These are phyloP conservation scores for Russula brevipes DNA, from an alignment of 768 basidiomycete genomes.

Conservation along the genomic window DNA sequence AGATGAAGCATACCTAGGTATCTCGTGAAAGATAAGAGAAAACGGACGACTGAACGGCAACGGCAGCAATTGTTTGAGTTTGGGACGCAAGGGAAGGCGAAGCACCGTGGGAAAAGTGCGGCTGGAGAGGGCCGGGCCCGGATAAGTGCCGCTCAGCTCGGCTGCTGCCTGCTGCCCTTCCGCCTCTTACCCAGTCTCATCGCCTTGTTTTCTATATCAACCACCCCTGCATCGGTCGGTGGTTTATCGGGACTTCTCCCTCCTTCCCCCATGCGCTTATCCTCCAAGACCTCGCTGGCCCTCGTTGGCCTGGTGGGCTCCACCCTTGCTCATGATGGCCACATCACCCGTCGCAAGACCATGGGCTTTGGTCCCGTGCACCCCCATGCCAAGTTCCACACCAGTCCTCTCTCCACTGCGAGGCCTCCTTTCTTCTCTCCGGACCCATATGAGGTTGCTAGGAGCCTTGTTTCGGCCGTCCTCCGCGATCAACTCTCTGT, in stretches of 20 bases:
- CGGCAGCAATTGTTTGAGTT: too few species aligned
- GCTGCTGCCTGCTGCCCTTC: neutral
- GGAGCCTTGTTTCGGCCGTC: conserved; percentile 51
- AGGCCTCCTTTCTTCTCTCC: conserved; percentile 26
- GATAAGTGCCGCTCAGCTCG: neutral
- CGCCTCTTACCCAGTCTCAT: neutral
- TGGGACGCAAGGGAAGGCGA: neutral
- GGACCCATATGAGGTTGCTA: conserved; percentile 59
- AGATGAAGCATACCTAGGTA: neutral
- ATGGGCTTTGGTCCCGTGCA: conserved; percentile 83
- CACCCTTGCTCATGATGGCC: conserved; percentile 17
- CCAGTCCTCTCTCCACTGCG: conserved; percentile 39
- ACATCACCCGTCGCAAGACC: conserved; percentile 65
- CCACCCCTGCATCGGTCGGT: conserved; percentile 8
- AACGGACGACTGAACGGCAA: neutral
- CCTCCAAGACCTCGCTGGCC: conserved; percentile 14
- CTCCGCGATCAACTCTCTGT: conserved; percentile 37
- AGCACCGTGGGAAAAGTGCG: conserved; percentile 8
- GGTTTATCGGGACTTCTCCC: conserved; percentile 1
- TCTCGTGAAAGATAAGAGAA: conserved; percentile 2
- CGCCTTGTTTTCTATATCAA: conserved; percentile 7
- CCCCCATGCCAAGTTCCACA: conserved; percentile 62
- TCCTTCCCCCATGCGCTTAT: conserved; percentile 20
- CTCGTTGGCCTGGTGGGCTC: conserved; percentile 26
- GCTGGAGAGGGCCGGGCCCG: neutral